These are phyloP conservation scores for Epicoccum nigrum DNA, from an alignment of 2,329 filamentous ascomycete genomes.

Conservation along the genomic window DNA sequence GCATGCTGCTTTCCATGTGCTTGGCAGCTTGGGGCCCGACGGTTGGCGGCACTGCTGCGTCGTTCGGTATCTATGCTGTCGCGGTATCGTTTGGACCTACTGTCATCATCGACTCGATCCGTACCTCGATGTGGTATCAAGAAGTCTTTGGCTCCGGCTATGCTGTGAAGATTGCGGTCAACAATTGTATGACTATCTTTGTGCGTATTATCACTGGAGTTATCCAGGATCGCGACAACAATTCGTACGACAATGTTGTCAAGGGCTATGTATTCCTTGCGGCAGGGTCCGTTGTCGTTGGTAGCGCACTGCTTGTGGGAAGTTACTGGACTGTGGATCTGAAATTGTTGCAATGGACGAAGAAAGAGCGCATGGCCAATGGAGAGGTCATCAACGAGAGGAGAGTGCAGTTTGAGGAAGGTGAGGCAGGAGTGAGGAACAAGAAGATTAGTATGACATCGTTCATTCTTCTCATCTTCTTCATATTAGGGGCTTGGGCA, in stretches of 20 bases:
- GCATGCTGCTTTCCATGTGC: conserved; percentile 61
- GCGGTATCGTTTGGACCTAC: conserved; percentile 63
- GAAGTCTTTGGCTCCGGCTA: conserved; percentile 67
- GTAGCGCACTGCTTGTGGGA: conserved; percentile 48
- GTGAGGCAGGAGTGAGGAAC: conserved; percentile 46
- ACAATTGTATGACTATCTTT: conserved; percentile 68
- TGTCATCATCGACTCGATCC: conserved; percentile 65
- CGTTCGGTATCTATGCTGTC: conserved; percentile 66
- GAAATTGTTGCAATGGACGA: conserved; percentile 62
- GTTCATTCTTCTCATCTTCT: conserved; percentile 52
- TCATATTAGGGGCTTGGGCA: conserved; percentile 60
- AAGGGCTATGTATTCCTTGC: conserved; percentile 63
- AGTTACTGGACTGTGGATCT: conserved; percentile 53
- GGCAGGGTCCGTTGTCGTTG: conserved; percentile 56
- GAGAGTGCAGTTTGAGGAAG: conserved; percentile 50
- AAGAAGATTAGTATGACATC: conserved; percentile 48
- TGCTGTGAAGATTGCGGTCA: conserved; percentile 65
- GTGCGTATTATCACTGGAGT: conserved; percentile 63
- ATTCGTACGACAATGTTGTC: conserved; percentile 62
- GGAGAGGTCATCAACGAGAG: conserved; percentile 54
- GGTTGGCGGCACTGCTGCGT: conserved; percentile 60
- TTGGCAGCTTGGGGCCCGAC: conserved; percentile 60
- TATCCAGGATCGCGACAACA: conserved; percentile 63
- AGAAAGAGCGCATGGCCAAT: conserved; percentile 57
- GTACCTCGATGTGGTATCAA: conserved; percentile 65